These are phyloP conservation scores for Aspergillus campestris DNA, from an alignment of 495 filamentous ascomycete genomes.

Conservation along the genomic window DNA sequence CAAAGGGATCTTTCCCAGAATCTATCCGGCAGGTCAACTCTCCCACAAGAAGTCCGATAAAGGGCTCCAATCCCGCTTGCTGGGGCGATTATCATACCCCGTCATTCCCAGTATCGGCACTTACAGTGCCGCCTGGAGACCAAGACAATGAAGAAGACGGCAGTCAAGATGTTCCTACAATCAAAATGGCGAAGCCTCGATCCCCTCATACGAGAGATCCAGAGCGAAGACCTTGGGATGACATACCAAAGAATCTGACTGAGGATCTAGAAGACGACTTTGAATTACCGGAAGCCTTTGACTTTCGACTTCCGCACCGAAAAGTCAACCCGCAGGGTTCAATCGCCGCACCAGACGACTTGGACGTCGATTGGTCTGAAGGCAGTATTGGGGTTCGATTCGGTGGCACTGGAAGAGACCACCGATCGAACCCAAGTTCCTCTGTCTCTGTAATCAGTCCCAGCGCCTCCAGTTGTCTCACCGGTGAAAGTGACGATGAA, in stretches of 20 bases:
- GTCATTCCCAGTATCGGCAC: conserved; percentile 17
- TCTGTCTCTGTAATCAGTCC: conserved; percentile 84
- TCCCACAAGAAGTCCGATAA: conserved; percentile 32
- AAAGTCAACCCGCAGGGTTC: conserved; percentile 52
- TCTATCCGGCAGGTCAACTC: conserved; percentile 54
- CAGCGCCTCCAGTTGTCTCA: conserved; percentile 81
- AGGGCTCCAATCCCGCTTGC: conserved; percentile 23
- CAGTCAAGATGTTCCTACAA: conserved; percentile 57
- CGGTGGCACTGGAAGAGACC: conserved; percentile 73
- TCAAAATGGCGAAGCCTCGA: conserved; percentile 57
- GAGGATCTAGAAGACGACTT: conserved; percentile 75
- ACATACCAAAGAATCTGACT: conserved; percentile 31
- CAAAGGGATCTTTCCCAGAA: conserved; percentile 57
- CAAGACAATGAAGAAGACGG: conserved; percentile 55
- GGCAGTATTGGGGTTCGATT: conserved; percentile 83
- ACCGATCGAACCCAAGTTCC: conserved; percentile 69
- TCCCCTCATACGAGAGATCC: conserved; percentile 35
- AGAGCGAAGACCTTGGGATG: not conserved
- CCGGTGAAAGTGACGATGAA: conserved; percentile 91
- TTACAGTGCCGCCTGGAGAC: conserved; percentile 45
- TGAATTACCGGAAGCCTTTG: conserved; percentile 54
- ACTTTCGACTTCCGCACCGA: conserved; percentile 50
- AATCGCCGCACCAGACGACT: conserved; percentile 58
- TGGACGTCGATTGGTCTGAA: conserved; percentile 81
- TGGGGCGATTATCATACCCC: conserved; percentile 20